Percentiles rank a stretch among this genome's conserved stretches.
phyloP scores from a whole-genome alignment of 179 eudicot genomes.

The Corrigiola litoralis region DNA sequence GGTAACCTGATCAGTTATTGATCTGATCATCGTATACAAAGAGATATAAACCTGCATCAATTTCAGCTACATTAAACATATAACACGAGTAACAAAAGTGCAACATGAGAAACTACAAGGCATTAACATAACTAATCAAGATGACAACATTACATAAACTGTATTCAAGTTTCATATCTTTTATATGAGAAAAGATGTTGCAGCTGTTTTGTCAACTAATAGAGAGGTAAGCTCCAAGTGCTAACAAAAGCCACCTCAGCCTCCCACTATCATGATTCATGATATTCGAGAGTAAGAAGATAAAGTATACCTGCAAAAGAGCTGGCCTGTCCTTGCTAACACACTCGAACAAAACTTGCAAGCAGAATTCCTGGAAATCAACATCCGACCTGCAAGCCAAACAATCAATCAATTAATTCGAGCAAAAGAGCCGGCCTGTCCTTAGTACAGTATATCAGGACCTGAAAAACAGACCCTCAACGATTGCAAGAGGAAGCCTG shows the following conservation, averaged over 20 bases:
- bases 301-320: slow-evolving; percentile 61
- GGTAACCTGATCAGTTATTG: slow-evolving; percentile 63
- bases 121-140: background rate
- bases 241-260: background rate
- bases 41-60: slow-evolving; percentile 80
- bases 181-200: background rate
- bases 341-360: slow-evolving; percentile 93
- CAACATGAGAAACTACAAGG: background rate
- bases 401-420: slow-evolving; percentile 8
- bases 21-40: slow-evolving; percentile 61
- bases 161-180: background rate
- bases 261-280: background rate
- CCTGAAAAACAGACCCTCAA: background rate
- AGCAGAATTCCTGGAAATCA: slow-evolving; percentile 90
- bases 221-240: background rate
- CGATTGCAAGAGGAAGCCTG: background rate
- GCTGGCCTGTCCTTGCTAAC: slow-evolving; percentile 98
- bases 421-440: background rate
- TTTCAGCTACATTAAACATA: background rate
- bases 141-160: background rate
- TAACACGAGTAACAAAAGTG: background rate
- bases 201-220: background rate
- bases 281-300: slow-evolving; percentile 3
- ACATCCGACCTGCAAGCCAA: slow-evolving; percentile 59
- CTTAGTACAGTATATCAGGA: background rate